Evolutionary conservation across 257 asterid species (phyloP), one percentile per base, ranked within the genome.

Genomic region (Plantago major): DNA sequence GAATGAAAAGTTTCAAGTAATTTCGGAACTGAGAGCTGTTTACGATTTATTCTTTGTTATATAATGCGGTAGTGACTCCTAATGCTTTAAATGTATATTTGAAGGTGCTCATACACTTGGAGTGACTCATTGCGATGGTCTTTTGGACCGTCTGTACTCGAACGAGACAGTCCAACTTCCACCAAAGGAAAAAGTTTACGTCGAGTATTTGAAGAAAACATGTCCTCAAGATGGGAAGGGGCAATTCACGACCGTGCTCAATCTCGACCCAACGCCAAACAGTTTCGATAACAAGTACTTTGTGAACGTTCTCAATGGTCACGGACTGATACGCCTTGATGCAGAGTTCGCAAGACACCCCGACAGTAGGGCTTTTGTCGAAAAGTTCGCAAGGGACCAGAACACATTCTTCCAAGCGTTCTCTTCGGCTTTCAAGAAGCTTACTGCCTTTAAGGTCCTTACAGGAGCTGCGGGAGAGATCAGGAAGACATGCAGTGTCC

Each of bases 71-170:
- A 22, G 26, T 22, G 26, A 22, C 26, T 52, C 30, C 10, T 53
- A 3, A 53, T 26, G 9, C 26, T 19, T 53, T 53, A 30, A 37
- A 14, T n/a, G 13, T 37, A 13, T 4, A 63, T 16, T 26, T 60
- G 44, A 62, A 77, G 82, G 77, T 28, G 67, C 76, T 2, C 84
- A 79, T 30, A 72, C 84, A 30, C 64, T 79, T 0, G 81, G 79
- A 38, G 60, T 46, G 37, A 69, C 79, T 16, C 77, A 72, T 19
- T 75, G 77, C 43, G 46, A 63, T 13, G 73, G 68, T 45, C 15
- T 75, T 5, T 9, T 46, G 47, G 67, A 65, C 38, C 69, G 80
- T 1, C 18, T 71, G 9, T 71, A 67, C 64, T 58, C 13, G 1
- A 71, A 68, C 55, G 47, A 14, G 37, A 59, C 72, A 12, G 40